Percentiles rank a stretch among this genome's conserved stretches.
Conservation (phyloP, 1,284 basidiomycete genomes). For the Agaricales sp. region DNA sequence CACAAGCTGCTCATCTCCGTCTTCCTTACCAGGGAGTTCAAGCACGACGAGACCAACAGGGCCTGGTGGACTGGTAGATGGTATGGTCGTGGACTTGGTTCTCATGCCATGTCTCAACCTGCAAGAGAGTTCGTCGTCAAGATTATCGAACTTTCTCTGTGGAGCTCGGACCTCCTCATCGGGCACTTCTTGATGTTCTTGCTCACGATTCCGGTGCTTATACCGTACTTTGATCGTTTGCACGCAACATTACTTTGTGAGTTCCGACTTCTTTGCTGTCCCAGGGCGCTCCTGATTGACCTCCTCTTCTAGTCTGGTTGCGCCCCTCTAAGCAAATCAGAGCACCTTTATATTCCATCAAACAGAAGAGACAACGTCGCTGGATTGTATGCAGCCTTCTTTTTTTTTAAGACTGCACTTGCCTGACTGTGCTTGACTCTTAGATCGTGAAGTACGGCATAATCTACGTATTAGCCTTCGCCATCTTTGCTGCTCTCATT, state of each 20-base stretch:
- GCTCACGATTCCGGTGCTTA: slow-evolving; percentile 60
- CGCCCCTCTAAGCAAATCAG: slow-evolving; percentile 87
- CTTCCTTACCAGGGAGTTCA: slow-evolving; percentile 92
- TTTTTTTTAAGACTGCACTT: background rate
- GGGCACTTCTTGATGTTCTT: slow-evolving; percentile 65
- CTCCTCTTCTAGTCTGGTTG: slow-evolving; percentile 54
- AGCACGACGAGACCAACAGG: slow-evolving; percentile 93
- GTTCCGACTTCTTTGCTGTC: slow-evolving; percentile 19
- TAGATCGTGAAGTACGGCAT: slow-evolving; percentile 71
- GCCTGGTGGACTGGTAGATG: slow-evolving; percentile 98
- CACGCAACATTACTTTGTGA: slow-evolving; percentile 70
- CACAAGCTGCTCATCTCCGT: slow-evolving; percentile 90
- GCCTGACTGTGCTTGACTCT: slow-evolving; percentile 1
- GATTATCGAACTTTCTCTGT: slow-evolving; percentile 73
- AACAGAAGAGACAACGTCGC: slow-evolving; percentile 78
- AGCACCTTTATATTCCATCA: slow-evolving; percentile 85
- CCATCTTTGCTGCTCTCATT: slow-evolving; percentile 70
- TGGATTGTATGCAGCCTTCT: slow-evolving; percentile 57
- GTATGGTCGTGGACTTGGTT: slow-evolving; percentile 87
- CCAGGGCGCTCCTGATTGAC: slow-evolving; percentile 14
- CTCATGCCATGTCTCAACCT: slow-evolving; percentile 82
- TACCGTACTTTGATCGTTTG: slow-evolving; percentile 67
- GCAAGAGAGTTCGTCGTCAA: slow-evolving; percentile 85
- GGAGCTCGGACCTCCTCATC: slow-evolving; percentile 67
- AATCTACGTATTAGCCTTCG: slow-evolving; percentile 66